Conservation (phyloP, 495 filamentous ascomycete genomes). For the Penicillium steckii region DNA sequence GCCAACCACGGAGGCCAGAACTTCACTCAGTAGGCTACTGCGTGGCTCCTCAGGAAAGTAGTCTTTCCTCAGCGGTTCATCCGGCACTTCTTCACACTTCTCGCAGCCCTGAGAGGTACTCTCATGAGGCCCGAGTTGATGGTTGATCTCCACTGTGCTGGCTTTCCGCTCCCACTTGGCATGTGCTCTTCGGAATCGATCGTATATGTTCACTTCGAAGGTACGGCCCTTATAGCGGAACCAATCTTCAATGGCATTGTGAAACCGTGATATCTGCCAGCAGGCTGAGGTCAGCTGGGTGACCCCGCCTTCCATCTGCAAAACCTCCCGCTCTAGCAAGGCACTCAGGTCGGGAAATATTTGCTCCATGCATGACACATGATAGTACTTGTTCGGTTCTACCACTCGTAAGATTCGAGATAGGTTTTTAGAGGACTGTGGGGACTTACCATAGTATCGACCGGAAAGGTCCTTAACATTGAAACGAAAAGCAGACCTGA, state of each 20-base stretch:
- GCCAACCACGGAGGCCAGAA: conserved; percentile 12
- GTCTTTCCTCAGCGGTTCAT: conserved; percentile 2
- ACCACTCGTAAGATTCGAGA: neutral
- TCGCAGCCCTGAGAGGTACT: neutral
- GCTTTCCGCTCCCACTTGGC: neutral
- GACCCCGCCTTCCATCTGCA: conserved; percentile 3
- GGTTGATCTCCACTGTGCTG: neutral
- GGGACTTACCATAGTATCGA: neutral
- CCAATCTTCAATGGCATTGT: conserved; percentile 5
- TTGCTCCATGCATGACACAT: conserved; percentile 1
- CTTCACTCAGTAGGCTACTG: conserved; percentile 9
- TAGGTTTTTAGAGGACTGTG: neutral
- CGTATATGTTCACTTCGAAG: conserved; percentile 4
- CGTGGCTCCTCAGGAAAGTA: neutral
- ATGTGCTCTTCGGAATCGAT: conserved; percentile 3
- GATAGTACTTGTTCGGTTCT: conserved; percentile 6
- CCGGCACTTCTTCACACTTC: conserved; percentile 5
- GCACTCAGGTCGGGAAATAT: conserved; percentile 7
- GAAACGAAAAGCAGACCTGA: too few relatives aligned
- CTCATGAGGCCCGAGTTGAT: neutral
- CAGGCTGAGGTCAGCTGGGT: neutral
- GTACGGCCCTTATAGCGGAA: conserved; percentile 6
- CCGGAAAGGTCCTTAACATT: too few relatives aligned
- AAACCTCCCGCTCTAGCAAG: conserved; percentile 5
- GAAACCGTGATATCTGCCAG: conserved; percentile 2